These are phyloP conservation scores for Prinsepia uniflora DNA, from an alignment of 306 rosid genomes.

Conservation along the genomic window DNA sequence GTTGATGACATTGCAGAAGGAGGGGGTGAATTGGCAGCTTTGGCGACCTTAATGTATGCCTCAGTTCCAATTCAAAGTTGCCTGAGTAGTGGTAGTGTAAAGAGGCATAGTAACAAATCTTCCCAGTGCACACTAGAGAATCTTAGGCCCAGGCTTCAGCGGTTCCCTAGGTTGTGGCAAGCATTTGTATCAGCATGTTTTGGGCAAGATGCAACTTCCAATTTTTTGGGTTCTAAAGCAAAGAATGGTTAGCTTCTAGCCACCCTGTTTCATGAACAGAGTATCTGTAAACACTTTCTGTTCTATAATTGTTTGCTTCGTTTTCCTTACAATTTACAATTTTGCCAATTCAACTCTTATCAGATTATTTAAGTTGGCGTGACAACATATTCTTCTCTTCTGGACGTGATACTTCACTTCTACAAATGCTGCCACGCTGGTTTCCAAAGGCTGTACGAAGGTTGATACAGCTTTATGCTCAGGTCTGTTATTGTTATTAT, in stretches of 20 bases:
- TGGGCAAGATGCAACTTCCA: conserved; percentile 62
- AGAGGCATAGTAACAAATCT: conserved; percentile 66
- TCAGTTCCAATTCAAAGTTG: conserved; percentile 73
- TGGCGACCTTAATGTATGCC: conserved; percentile 89
- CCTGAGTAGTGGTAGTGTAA: conserved; percentile 76
- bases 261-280: conserved; percentile 7
- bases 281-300: conserved; percentile 8
- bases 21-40: conserved; percentile 93
- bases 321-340: conserved; percentile 13
- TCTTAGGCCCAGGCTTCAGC: conserved; percentile 78
- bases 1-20: conserved; percentile 99
- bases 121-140: conserved; percentile 95
- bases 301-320: conserved; percentile 12
- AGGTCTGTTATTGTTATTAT: conserved; percentile 49
- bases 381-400: conserved; percentile 74
- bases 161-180: conserved; percentile 83
- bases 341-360: conserved; percentile 52
- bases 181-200: conserved; percentile 72
- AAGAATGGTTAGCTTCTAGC: conserved; percentile 61
- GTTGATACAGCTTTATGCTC: conserved; percentile 81
- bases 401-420: conserved; percentile 86
- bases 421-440: conserved; percentile 96
- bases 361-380: conserved; percentile 83
- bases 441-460: conserved; percentile 81
- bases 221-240: conserved; percentile 48